These are phyloP conservation scores for Suillus americanus DNA, from an alignment of 768 basidiomycete genomes.

Conservation along the genomic window DNA sequence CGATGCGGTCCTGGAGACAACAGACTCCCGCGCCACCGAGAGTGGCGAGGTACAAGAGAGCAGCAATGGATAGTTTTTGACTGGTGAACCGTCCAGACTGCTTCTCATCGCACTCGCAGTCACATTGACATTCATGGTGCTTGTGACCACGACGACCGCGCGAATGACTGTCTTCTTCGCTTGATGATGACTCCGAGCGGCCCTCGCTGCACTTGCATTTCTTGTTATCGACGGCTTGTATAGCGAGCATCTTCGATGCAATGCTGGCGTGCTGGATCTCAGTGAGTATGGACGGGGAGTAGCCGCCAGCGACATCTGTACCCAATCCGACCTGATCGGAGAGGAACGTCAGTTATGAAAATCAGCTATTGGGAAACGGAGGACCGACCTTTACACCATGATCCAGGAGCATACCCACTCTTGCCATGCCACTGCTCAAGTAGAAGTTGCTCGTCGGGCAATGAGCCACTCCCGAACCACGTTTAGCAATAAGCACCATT, in stretches of 20 bases:
- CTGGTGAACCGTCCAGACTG: constrained; percentile 40
- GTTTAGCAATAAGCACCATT: constrained; percentile 63
- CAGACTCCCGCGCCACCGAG: constrained; percentile 89
- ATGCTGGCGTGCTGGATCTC: constrained; percentile 75
- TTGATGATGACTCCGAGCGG: background rate
- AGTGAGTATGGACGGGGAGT: constrained; percentile 74
- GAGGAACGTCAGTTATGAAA: constrained; percentile 7
- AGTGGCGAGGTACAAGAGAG: constrained; percentile 88
- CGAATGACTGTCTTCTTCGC: constrained; percentile 1
- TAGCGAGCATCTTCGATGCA: constrained; percentile 73
- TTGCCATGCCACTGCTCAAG: constrained; percentile 81
- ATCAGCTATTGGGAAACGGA: background rate
- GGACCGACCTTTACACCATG: constrained; percentile 74
- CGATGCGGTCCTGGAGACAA: constrained; percentile 61
- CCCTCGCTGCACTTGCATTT: background rate
- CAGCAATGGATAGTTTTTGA: constrained; percentile 68
- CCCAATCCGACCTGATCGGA: constrained; percentile 84
- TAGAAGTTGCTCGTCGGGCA: constrained; percentile 96
- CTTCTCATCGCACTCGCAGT: background rate
- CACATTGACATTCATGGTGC: constrained; percentile 8
- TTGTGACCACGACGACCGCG: constrained; percentile 2
- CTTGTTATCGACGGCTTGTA: constrained; percentile 36
- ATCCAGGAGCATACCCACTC: constrained; percentile 78
- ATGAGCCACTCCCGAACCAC: constrained; percentile 79
- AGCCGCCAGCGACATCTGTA: constrained; percentile 91